These are phyloP conservation scores for Yarrowia yakushimensis DNA, from an alignment of 805 yeast genomes.

Conservation along the genomic window DNA sequence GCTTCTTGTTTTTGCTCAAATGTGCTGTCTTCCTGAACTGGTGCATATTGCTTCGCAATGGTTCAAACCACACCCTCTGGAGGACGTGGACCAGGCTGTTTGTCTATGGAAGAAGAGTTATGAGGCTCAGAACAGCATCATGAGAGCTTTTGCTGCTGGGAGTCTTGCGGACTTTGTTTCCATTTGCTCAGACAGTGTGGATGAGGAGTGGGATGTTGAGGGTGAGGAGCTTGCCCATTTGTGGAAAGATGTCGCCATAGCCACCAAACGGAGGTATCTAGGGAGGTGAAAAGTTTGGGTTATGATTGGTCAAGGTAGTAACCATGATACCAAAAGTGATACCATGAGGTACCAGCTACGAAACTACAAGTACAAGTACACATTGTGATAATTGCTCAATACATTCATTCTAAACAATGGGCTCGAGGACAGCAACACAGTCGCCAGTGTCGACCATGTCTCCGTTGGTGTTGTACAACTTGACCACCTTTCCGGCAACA, in stretches of 20 bases:
- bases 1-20: background rate
- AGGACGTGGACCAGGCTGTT: background rate
- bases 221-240: background rate
- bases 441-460: slow-evolving; percentile 98
- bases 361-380: no score
- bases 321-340: no score
- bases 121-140: background rate
- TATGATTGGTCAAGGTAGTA: no score
- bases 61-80: background rate
- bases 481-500: slow-evolving; percentile 36
- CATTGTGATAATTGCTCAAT: no score
- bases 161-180: background rate
- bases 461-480: slow-evolving; percentile 68
- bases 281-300: no score
- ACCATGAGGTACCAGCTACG: no score
- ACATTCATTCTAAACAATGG: slow-evolving; percentile 27
- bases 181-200: background rate
- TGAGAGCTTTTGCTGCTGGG: background rate
- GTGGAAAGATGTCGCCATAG: background rate
- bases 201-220: background rate
- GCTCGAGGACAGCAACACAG: slow-evolving; percentile 76
- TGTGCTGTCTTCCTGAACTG: background rate
- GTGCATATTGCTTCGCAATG: background rate
- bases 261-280: background rate
- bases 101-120: background rate